Base-by-base conservation (phyloP, 176 grass and related monocot genomes). In the Otatea glauca region DNA sequence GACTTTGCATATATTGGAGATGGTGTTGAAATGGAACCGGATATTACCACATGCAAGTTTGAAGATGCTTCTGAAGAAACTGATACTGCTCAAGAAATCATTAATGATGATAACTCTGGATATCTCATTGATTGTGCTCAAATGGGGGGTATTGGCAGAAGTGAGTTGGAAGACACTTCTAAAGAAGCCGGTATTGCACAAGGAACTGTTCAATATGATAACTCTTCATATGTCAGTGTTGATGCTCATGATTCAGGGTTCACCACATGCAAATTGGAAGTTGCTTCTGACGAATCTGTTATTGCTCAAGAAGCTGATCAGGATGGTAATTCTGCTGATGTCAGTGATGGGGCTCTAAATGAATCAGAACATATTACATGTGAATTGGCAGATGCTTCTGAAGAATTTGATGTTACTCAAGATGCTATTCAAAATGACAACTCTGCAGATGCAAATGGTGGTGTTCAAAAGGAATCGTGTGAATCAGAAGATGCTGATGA, bases 21-120 rank as follows among this genome's bases (percentile, higher is more conserved):
- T 78, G 68, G 20, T 67, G 25, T 5, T 73, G 38, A 84, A 68
- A 74, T 39, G 44, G 54, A 72, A 47, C 18, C 8, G 0, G 35
- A 56, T 10, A 47, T 65, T 76, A 44, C 20, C 18, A 53, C 12
- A 18, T 69, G 9, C 9, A 75, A 62, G 8, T 12, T 39, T 1
- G 75, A 86, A 18, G 88, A 48, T 72, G 56, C 37, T 65, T 77
- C 67, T 51, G 38, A 23, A 82, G 88, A 77, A 70, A 65, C 24
- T 35, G 37, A 21, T 56, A 15, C 24, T 20, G 23, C 27, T 71
- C 53, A 38, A 48, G 72, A 56, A 72, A 82, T 25, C 11, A 29
- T 5, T 50, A 1, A 17, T 37, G 45, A 65, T 18, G 7, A 71
- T 23, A 66, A 59, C 27, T 24, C 34, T 25, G n/a, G 21, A 4